Conservation (phyloP, 2,329 filamentous ascomycete species). For the Fusarium duplospermum region DNA sequence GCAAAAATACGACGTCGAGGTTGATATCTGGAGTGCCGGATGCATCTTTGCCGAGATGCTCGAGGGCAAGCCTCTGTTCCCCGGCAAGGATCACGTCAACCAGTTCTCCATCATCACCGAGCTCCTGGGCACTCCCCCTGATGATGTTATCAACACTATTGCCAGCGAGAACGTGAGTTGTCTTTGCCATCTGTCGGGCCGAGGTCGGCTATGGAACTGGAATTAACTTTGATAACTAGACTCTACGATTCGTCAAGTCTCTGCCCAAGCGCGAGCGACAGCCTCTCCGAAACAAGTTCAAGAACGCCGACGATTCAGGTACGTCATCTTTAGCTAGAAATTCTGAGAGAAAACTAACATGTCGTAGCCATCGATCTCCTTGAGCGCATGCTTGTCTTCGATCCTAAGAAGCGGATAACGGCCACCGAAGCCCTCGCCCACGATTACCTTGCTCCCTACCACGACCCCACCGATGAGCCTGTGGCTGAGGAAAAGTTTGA, state of each 20-base stretch:
- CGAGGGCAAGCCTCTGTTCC: constrained; percentile 97
- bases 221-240: constrained; percentile 63
- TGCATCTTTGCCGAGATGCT: constrained; percentile 99
- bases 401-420: constrained; percentile 94
- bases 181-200: not conserved
- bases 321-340: constrained; percentile 47
- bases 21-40: constrained; percentile 98
- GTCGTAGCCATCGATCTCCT: constrained; percentile 87
- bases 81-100: constrained; percentile 99
- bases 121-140: constrained; percentile 92
- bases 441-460: constrained; percentile 95
- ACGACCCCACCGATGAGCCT: constrained; percentile 96
- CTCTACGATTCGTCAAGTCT: constrained; percentile 95
- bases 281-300: constrained; percentile 89
- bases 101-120: constrained; percentile 99
- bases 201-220: not conserved
- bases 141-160: constrained; percentile 98
- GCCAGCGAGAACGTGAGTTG: constrained; percentile 93
- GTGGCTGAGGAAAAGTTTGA: constrained; percentile 98
- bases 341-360: not conserved
- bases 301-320: constrained; percentile 91
- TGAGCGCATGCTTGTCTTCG: constrained; percentile 97
- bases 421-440: constrained; percentile 88
- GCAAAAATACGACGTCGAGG: constrained; percentile 99
- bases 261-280: constrained; percentile 94